Evolutionary conservation across 2,329 filamentous ascomycete species (phyloP).

Genomic region (Diatrype stigma): DNA sequence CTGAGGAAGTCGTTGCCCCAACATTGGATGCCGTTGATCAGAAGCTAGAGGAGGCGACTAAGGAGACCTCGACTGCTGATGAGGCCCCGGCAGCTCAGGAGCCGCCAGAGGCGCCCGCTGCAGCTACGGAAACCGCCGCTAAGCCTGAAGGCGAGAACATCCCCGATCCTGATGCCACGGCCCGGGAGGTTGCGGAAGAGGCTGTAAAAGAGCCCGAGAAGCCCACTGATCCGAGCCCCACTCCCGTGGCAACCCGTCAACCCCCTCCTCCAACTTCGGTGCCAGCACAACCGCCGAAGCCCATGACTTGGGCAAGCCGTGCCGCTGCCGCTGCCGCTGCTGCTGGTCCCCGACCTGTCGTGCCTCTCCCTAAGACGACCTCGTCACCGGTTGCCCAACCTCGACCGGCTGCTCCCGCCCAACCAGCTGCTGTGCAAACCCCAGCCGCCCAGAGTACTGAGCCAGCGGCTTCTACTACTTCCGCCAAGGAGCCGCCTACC

Average conservation of each 20-base stretch:
- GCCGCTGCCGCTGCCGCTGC: slow-evolving; percentile 57
- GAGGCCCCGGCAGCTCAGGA: slow-evolving; percentile 15
- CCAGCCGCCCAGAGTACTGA: slow-evolving; percentile 28
- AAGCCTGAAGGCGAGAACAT: slow-evolving; percentile 24
- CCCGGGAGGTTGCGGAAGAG: slow-evolving; percentile 51
- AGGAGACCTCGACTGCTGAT: slow-evolving; percentile 39
- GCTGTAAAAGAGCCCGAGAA: slow-evolving; percentile 57
- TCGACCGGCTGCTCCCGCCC: slow-evolving; percentile 32
- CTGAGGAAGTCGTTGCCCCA: slow-evolving; percentile 30
- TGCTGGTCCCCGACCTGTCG: slow-evolving; percentile 46
- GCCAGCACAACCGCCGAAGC: slow-evolving; percentile 49
- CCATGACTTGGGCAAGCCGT: slow-evolving; percentile 73
- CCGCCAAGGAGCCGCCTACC: slow-evolving; percentile 50
- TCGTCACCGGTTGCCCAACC: slow-evolving; percentile 39
- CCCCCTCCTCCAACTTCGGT: slow-evolving; percentile 53
- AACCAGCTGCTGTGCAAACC: slow-evolving; percentile 37
- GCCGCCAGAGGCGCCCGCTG: neutral
- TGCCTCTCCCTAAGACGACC: slow-evolving; percentile 54
- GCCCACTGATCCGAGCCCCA: slow-evolving; percentile 60
- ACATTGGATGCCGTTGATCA: slow-evolving; percentile 56
- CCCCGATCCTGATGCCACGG: slow-evolving; percentile 47
- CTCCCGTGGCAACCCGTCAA: slow-evolving; percentile 44
- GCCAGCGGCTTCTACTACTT: slow-evolving; percentile 25
- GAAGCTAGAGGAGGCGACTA: slow-evolving; percentile 65
- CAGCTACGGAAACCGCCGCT: slow-evolving; percentile 26